Percentiles rank a stretch among this genome's conserved stretches.
Evolutionary conservation across 768 basidiomycete genomes (phyloP).

Genomic region (Mycena belliarum): DNA sequence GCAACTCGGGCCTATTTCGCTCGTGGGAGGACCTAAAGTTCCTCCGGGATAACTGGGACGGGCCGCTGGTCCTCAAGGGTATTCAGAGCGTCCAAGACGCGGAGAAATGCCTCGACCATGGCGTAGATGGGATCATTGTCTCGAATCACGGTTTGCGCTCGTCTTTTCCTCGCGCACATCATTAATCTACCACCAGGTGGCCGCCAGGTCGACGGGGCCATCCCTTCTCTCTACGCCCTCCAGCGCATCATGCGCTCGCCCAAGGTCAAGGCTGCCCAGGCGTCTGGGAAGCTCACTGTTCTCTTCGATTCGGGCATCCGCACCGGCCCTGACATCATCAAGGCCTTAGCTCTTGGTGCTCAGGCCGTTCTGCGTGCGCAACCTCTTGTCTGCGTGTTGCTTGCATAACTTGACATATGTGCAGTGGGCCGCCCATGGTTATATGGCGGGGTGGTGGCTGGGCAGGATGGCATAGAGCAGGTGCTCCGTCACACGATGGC

Average conservation of each 20-base stretch:
- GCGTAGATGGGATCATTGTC: conserved; percentile 73
- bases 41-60: conserved; percentile 73
- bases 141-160: conserved; percentile 67
- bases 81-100: conserved; percentile 75
- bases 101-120: conserved; percentile 62
- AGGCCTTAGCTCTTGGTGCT: conserved; percentile 84
- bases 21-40: conserved; percentile 74
- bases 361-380: conserved; percentile 71
- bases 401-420: not conserved
- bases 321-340: conserved; percentile 80
- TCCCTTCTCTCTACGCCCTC: conserved; percentile 71
- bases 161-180: no score
- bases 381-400: not conserved
- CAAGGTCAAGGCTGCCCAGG: conserved; percentile 57
- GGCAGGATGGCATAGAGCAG: conserved; percentile 75
- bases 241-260: conserved; percentile 65
- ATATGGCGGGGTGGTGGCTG: conserved; percentile 70
- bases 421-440: conserved; percentile 77
- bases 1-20: conserved; percentile 60
- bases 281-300: conserved; percentile 60
- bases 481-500: conserved; percentile 71
- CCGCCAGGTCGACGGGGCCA: conserved; percentile 76
- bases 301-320: conserved; percentile 83
- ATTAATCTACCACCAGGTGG: conserved; percentile 45
- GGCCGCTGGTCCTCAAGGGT: conserved; percentile 76